These are phyloP conservation scores for Mollisiaceae sp. DNA, from an alignment of 2,329 filamentous ascomycete genomes.

Conservation along the genomic window DNA sequence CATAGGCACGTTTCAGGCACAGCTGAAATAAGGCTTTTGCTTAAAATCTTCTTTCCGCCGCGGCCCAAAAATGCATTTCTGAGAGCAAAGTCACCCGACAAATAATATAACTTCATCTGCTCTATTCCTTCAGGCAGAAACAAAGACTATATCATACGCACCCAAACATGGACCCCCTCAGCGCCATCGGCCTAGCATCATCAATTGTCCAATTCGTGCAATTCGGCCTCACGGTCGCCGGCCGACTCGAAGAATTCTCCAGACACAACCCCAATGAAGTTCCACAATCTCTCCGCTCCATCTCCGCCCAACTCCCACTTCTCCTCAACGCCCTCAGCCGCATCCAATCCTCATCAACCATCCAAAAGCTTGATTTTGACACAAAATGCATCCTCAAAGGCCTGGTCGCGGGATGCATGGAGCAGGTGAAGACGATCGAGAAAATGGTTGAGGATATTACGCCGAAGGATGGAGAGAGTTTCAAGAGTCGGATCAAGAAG, in stretches of 20 bases:
- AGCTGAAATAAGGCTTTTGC: not conserved
- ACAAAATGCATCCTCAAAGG: slow-evolving; percentile 31
- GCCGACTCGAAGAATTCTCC: slow-evolving; percentile 24
- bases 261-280: slow-evolving; percentile 16
- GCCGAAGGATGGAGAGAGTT: slow-evolving; percentile 20
- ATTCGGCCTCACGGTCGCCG: slow-evolving; percentile 26
- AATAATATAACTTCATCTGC: not conserved
- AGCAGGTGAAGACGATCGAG: slow-evolving; percentile 22
- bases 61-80: not conserved
- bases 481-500: slow-evolving; percentile 30
- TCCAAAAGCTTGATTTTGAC: slow-evolving; percentile 27
- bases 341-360: slow-evolving; percentile 22
- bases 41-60: not conserved
- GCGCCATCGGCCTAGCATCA: slow-evolving; percentile 27
- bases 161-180: slow-evolving; percentile 27
- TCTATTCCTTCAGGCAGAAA: not conserved
- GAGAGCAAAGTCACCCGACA: not conserved
- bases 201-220: slow-evolving; percentile 30
- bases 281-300: slow-evolving; percentile 25
- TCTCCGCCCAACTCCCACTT: slow-evolving; percentile 24
- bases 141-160: not conserved
- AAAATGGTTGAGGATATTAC: slow-evolving; percentile 27
- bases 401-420: slow-evolving; percentile 25
- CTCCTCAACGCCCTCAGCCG: slow-evolving; percentile 25
- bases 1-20: not conserved